Evolutionary conservation across 2,329 filamentous ascomycete genomes (phyloP).

Genomic region (Fusarium xyrophilum): DNA sequence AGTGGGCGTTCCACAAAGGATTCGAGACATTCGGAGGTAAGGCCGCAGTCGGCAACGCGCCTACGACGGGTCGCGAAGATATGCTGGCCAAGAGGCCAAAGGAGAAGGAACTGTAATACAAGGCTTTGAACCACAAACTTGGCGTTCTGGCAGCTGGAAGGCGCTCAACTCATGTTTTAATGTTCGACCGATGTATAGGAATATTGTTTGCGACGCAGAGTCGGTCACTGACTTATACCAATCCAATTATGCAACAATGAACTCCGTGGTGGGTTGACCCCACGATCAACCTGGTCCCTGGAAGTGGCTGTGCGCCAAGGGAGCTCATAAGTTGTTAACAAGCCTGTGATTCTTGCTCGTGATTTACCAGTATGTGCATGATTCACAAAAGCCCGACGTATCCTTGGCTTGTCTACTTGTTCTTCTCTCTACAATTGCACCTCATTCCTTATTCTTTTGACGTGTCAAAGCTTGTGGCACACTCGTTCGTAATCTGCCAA

Average conservation of each 20-base stretch:
- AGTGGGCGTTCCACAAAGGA: conserved; percentile 86
- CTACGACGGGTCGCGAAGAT: conserved; percentile 59
- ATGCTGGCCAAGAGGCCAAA: conserved; percentile 51
- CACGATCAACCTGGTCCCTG: conserved; percentile 20
- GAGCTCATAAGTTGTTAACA: background rate
- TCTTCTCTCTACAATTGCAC: background rate
- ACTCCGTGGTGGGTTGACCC: conserved; percentile 18
- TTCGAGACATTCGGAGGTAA: conserved; percentile 76
- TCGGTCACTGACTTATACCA: background rate
- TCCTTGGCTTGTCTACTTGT: background rate
- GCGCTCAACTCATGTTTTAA: conserved; percentile 35
- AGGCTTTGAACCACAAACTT: conserved; percentile 9
- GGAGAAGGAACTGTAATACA: conserved; percentile 52
- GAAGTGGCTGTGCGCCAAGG: conserved; percentile 25
- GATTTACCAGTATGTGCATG: background rate
- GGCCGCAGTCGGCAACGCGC: conserved; percentile 61
- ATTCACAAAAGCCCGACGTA: background rate
- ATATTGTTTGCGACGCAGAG: background rate
- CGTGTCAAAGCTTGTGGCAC: conserved; percentile 4
- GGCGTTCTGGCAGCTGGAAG: conserved; percentile 28
- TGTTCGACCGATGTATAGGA: background rate
- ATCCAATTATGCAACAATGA: background rate
- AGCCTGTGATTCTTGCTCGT: background rate
- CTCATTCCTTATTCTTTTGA: background rate
- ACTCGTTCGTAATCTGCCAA: conserved; percentile 29